Conservation (phyloP, 2,329 filamentous ascomycete genomes). For the Aspergillus pseudoglaucus region DNA sequence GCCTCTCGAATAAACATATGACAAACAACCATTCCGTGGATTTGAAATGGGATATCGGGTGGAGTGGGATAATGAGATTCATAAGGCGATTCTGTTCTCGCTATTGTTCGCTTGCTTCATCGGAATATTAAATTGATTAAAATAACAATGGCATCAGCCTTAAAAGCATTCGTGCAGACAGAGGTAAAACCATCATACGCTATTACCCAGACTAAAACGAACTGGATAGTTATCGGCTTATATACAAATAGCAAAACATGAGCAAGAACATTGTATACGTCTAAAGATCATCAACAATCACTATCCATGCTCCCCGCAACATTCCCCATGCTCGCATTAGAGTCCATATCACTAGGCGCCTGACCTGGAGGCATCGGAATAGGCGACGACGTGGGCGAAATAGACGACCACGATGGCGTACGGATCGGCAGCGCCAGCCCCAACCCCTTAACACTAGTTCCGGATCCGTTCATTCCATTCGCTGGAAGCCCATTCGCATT, state of each 20-base stretch:
- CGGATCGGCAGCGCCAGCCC: slow-evolving; percentile 26
- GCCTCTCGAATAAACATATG: no score
- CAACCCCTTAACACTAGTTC: slow-evolving; percentile 26
- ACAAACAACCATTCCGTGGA: no score
- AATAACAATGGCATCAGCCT: no score
- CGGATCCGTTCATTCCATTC: slow-evolving; percentile 17
- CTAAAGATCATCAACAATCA: not conserved
- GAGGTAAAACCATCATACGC: not conserved
- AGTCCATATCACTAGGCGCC: slow-evolving; percentile 4
- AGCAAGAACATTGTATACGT: not conserved
- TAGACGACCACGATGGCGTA: slow-evolving; percentile 27
- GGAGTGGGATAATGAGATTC: no score
- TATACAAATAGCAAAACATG: not conserved
- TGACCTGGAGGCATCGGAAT: slow-evolving; percentile 11
- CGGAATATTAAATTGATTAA: no score
- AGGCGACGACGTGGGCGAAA: slow-evolving; percentile 23
- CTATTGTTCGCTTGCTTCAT: no score
- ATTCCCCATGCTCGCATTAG: slow-evolving; percentile 1
- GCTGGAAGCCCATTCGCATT: slow-evolving; percentile 6
- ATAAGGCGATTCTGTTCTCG: no score
- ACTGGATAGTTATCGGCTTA: not conserved
- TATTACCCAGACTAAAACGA: not conserved
- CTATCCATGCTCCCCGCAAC: not conserved
- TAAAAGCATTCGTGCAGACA: no score
- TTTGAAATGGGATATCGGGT: no score